A percentile compares a stretch with the other conserved stretches of the same genome.
phyloP scores from a whole-genome alignment of 352 stramenopile species.

The Pythium coloratum region DNA sequence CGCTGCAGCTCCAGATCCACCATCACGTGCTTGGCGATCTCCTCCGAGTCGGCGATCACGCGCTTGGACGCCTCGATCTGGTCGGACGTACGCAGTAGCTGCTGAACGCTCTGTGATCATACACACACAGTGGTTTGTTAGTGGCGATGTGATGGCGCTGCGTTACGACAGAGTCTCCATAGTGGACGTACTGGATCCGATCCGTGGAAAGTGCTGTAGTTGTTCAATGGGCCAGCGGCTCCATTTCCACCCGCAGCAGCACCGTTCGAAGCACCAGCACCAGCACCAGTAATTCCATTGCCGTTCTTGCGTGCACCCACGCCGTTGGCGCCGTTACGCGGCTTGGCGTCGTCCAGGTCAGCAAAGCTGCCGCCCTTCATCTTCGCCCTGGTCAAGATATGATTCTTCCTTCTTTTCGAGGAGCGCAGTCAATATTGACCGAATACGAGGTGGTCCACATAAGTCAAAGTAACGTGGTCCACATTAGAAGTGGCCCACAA shows the following conservation, averaged over 20 bases:
- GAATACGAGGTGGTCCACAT: neutral
- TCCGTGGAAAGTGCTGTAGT: slow-evolving; percentile 74
- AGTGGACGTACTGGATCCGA: slow-evolving; percentile 44
- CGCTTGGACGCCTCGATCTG: slow-evolving; percentile 72
- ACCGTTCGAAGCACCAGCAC: slow-evolving; percentile 24
- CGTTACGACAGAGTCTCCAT: neutral
- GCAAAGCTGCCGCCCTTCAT: slow-evolving; percentile 43
- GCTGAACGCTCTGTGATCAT: slow-evolving; percentile 48
- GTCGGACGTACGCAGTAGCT: slow-evolving; percentile 69
- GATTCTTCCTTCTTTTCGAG: neutral
- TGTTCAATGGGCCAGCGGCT: slow-evolving; percentile 35
- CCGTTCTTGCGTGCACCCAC: slow-evolving; percentile 10
- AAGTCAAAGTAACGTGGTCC: slow-evolving; percentile 6
- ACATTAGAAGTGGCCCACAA: slow-evolving; percentile 11
- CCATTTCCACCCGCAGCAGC: slow-evolving; percentile 34
- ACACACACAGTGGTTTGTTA: neutral
- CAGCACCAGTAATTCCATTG: neutral
- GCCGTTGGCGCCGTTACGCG: neutral
- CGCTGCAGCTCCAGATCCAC: slow-evolving; percentile 81
- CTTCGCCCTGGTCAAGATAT: neutral
- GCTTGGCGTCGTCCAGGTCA: slow-evolving; percentile 24
- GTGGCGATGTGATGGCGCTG: neutral
- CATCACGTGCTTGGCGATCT: slow-evolving; percentile 68
- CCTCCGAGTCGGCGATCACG: slow-evolving; percentile 62
- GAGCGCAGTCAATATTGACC: neutral